Evolutionary conservation across 1,284 basidiomycete species (phyloP), one percentile per base, ranked within the genome.

Genomic region (Phaffia rhodozyma): DNA sequence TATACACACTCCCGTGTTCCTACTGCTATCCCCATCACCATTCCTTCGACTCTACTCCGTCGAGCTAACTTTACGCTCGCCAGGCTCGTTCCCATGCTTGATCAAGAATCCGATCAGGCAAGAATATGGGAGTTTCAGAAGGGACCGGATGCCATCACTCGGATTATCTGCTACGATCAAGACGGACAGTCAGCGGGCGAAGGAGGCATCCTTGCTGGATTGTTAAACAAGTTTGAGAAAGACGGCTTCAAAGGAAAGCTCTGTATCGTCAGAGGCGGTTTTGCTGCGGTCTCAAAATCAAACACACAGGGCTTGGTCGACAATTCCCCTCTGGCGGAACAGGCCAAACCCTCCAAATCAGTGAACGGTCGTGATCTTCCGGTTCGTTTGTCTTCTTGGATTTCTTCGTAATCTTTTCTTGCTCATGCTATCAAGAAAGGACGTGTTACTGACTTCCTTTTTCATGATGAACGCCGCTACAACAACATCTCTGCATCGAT

Each of bases 41-140:
- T 96, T 5, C 93, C 93, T 0, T 92, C 91, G 4, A 97, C 93
- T 0, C 83, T 97, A 30, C 85, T 98, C 71, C 91, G 91, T 67
- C 84, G 91, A 0, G 89, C 89, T 0, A 80, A 84, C 6, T 93
- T 90, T 76, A 85, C 86, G 30, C 80, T 92, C 11, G 78, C 83
- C 43, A 85, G 84, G 54, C 80, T 94, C 16, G 76, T 81, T 1
- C 82, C 83, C 30, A 91, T 91, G 85, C 81, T 94, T 21, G 81
- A 84, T 3, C 82, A 83, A 0, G 66, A 76, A 5, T 71, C 78
- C 1, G 80, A 86, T 25, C 81, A 83, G 30, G 73, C 78, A 25
- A 81, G 79, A 29, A 67, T 77, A 1, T 49, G 58, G 1, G 23
- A 64, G 4, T 90, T 91, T 74, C 74, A 79, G 29, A 72, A 79